Percentiles rank a stretch among this genome's conserved stretches.
Conservation (phyloP, 1,139 yeast species). For the Protomyces arabidopsidicola region DNA sequence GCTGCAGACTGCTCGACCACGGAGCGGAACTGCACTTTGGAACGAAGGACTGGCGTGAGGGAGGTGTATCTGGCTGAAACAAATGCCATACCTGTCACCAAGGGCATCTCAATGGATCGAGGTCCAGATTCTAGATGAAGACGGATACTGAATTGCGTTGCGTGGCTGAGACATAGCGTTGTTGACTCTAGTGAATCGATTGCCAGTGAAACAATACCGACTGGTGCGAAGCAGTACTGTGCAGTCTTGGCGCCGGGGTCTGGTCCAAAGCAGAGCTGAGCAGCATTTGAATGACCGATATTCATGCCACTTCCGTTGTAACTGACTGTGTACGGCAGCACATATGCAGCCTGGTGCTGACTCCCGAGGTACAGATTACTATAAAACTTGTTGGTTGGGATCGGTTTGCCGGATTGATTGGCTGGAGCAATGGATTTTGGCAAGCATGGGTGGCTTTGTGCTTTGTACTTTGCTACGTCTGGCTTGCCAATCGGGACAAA, state of each 20-base stretch:
- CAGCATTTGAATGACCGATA: slow-evolving; percentile 7
- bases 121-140: slow-evolving; percentile 44
- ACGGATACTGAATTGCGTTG: slow-evolving; percentile 55
- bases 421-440: slow-evolving; percentile 8
- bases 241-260: slow-evolving; percentile 5
- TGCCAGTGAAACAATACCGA: slow-evolving; percentile 50
- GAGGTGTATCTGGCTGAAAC: slow-evolving; percentile 58
- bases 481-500: background rate
- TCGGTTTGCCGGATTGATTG: slow-evolving; percentile 30
- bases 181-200: slow-evolving; percentile 53
- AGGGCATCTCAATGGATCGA: slow-evolving; percentile 40
- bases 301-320: slow-evolving; percentile 39
- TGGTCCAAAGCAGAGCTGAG: slow-evolving; percentile 10
- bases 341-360: slow-evolving; percentile 48
- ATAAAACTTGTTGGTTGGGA: slow-evolving; percentile 68
- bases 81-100: slow-evolving; percentile 73
- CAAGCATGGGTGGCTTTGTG: background rate
- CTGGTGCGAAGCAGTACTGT: slow-evolving; percentile 55
- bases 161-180: slow-evolving; percentile 44
- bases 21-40: slow-evolving; percentile 31
- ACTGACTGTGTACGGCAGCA: slow-evolving; percentile 63
- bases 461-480: background rate
- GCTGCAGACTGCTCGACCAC: slow-evolving; percentile 44
- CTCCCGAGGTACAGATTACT: slow-evolving; percentile 55
- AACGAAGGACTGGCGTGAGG: slow-evolving; percentile 54